A percentile compares a stretch with the other conserved stretches of the same genome.
Conservation (phyloP, 2,329 filamentous ascomycete genomes). For the Pseudocercospora vitis region DNA sequence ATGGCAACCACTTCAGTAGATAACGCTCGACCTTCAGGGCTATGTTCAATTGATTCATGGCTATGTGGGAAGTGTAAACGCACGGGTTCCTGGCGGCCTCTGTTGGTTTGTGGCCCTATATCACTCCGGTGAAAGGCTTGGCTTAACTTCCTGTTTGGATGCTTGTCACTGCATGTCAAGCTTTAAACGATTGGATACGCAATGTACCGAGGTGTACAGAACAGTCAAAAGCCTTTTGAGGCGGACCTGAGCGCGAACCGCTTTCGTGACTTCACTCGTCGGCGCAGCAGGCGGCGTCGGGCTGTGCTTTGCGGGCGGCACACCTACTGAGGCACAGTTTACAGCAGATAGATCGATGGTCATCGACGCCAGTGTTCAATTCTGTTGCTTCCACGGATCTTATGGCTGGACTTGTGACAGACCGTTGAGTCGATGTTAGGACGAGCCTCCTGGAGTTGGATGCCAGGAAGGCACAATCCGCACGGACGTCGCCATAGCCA, state of each 20-base stretch:
- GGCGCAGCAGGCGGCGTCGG: conserved; percentile 2
- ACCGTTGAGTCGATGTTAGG: no score
- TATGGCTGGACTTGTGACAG: no score
- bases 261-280: not conserved
- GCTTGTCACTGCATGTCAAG: not conserved
- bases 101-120: not conserved
- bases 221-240: not conserved
- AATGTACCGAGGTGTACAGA: not conserved
- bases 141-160: not conserved
- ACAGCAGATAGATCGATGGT: no score
- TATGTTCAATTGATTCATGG: conserved; percentile 3
- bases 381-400: no score
- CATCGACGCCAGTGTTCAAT: no score
- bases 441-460: no score
- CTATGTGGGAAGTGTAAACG: not conserved
- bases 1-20: not conserved
- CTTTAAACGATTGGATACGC: not conserved
- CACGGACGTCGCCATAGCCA: not conserved
- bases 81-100: conserved; percentile 6
- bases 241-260: not conserved
- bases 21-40: not conserved
- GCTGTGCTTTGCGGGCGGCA: conserved; percentile 4
- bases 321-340: not conserved
- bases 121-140: not conserved
- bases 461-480: no score